Conservation (phyloP, 345 rosid species). For the Eucalyptus sp. region DNA sequence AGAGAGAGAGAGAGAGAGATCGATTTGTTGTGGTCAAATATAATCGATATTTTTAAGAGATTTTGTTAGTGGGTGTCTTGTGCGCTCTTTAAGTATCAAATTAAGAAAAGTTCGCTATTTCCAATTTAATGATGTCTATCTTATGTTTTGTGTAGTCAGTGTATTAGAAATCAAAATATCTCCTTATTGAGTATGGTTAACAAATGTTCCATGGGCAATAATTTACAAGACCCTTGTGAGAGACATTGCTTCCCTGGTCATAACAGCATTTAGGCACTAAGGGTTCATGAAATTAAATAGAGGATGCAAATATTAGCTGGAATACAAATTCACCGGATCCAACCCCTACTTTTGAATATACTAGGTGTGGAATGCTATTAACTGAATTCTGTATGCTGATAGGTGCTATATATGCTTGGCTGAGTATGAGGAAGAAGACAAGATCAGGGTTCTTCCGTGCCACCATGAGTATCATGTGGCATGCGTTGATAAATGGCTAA, state of each 20-base stretch:
- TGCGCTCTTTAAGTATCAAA: background rate
- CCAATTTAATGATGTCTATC: background rate
- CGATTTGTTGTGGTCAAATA: background rate
- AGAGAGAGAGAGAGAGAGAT: background rate
- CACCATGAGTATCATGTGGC: conserved; percentile 71
- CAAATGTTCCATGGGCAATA: background rate
- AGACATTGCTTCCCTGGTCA: background rate
- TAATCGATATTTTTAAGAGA: background rate
- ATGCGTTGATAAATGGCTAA: conserved; percentile 79
- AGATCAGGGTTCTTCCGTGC: conserved; percentile 71
- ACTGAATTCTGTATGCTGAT: background rate
- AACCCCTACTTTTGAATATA: background rate
- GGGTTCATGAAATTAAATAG: background rate
- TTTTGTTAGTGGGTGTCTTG: background rate
- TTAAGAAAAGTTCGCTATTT: background rate
- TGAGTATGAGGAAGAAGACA: conserved; percentile 61
- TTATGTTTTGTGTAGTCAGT: background rate
- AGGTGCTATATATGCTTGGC: conserved; percentile 71
- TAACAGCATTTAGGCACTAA: background rate
- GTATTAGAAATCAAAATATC: background rate
- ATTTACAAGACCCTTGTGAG: background rate
- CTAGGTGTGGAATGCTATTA: background rate
- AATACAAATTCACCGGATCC: background rate
- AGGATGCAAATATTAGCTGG: background rate
- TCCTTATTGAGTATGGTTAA: background rate